Base-by-base conservation (phyloP, 345 rosid species). In the Gossypium turneri region DNA sequence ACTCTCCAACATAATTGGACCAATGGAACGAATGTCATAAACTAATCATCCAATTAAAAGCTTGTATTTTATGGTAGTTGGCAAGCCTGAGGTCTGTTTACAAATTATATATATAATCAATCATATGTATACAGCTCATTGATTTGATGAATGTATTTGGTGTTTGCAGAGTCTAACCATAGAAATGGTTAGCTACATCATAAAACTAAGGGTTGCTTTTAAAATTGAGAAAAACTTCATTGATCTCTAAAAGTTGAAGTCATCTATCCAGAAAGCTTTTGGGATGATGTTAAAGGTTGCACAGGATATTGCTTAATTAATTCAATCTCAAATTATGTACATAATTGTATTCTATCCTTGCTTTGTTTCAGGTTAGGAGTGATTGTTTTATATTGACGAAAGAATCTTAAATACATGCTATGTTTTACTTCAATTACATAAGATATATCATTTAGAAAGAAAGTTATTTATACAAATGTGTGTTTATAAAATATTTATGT, bases 1-100 rank as follows among this genome's bases (percentile, higher is more conserved):
- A 13, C 69, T 88, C 27, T 72, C 91, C 65, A 88, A 86, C 50
- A 6, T 88, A 27, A 79, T 83, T 11, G 91, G 91, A 12, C 88
- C 91, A 0, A 12, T 76, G 34, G 87, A 86, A 55, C 34, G 27
- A 47, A 81, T 84, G 87, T 73, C 86, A 43, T 79, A 83, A 56
- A 79, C 81, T 69, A 64, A 73, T 73, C 91, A 81, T 77, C 91
- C 88, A 1, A 6, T 88, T 12, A 80, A 79, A 53, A 86, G 89
- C 69, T 51, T 86, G 10, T 88, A 84, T 71, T 86, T 79, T 47
- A 72, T 74, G 82, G 80, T 80, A 1, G 79, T 44, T 0, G 89
- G 89, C 11, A 76, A 45, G 1, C 89, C 89, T 52, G 82, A 82
- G 83, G 89, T 88, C 80, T 8, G n/a, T 47, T 19, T 11, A 12